Percentiles rank a stretch among this genome's conserved stretches.
Evolutionary conservation across 768 basidiomycete genomes (phyloP).

Genomic region (Pulveroboletus frians): DNA sequence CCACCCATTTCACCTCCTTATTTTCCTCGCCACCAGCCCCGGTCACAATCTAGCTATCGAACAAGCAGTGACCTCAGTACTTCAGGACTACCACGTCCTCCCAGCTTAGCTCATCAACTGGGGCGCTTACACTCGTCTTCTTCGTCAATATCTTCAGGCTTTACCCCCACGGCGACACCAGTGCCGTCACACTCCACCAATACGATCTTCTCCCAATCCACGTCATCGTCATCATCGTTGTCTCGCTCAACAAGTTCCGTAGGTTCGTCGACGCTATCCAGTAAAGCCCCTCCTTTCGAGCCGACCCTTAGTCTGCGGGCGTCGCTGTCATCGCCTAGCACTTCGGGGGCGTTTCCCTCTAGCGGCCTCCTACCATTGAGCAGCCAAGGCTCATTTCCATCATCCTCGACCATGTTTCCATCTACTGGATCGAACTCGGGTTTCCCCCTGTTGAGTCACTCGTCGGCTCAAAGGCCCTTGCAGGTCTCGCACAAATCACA

Average conservation of each 20-base stretch:
- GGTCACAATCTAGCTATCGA: slow-evolving; percentile 23
- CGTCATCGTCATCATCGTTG: slow-evolving; percentile 24
- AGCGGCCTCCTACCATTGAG: slow-evolving; percentile 9
- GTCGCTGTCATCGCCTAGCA: slow-evolving; percentile 19
- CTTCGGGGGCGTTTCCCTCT: slow-evolving; percentile 14
- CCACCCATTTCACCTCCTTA: slow-evolving; percentile 26
- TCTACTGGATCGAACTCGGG: slow-evolving; percentile 8
- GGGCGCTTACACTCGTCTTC: slow-evolving; percentile 11
- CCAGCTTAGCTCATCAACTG: slow-evolving; percentile 12
- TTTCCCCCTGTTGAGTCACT: slow-evolving; percentile 11
- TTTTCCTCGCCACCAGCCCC: slow-evolving; percentile 24
- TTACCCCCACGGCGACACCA: slow-evolving; percentile 7
- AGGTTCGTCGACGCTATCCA: slow-evolving; percentile 42
- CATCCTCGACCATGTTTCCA: slow-evolving; percentile 13
- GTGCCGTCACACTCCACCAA: slow-evolving; percentile 13
- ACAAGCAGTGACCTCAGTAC: slow-evolving; percentile 10
- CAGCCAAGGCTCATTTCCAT: slow-evolving; percentile 15
- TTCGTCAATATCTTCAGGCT: slow-evolving; percentile 16
- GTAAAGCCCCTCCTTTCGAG: slow-evolving; percentile 52
- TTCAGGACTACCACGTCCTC: slow-evolving; percentile 13
- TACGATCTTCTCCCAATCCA: slow-evolving; percentile 16
- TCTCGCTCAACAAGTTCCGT: slow-evolving; percentile 28
- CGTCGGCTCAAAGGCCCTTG: slow-evolving; percentile 12
- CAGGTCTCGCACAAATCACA: slow-evolving; percentile 5
- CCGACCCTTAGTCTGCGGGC: slow-evolving; percentile 32